phyloP scores from a whole-genome alignment of 164 flowering plant genomes.

The Nelumbo lutea region DNA sequence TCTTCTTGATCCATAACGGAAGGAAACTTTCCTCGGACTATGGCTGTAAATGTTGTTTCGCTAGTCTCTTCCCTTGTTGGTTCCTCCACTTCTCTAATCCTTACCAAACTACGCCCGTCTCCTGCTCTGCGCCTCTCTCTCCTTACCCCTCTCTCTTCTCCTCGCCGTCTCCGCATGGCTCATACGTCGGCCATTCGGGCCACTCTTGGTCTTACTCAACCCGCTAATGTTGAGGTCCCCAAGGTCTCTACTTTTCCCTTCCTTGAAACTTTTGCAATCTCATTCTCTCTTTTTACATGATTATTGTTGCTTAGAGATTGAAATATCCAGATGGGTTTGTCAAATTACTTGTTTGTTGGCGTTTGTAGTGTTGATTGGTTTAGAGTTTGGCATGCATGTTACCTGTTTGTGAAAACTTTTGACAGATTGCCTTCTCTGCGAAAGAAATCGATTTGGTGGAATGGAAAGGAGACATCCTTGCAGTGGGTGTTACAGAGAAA shows the following conservation, averaged over 20 bases:
- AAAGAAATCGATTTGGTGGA: conserved; percentile 38
- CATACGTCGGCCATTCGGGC: conserved; percentile 24
- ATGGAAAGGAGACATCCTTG: conserved; percentile 98
- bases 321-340: neutral
- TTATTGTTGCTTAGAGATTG: neutral
- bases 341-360: neutral
- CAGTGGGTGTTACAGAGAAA: conserved; percentile 86
- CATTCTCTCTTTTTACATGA: neutral
- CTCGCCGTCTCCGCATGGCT: conserved; percentile 22
- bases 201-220: conserved; percentile 48
- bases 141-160: conserved; percentile 6
- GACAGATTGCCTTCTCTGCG: conserved; percentile 24
- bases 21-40: conserved; percentile 1
- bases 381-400: neutral
- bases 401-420: conserved; percentile 9
- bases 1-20: neutral
- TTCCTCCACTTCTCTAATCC: conserved; percentile 21
- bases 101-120: neutral
- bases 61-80: conserved; percentile 12
- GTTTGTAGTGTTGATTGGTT: neutral
- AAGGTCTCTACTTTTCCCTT: conserved; percentile 24
- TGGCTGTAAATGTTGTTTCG: conserved; percentile 4
- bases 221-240: conserved; percentile 24
- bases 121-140: neutral
- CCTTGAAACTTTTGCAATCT: neutral